Evolutionary conservation across 495 filamentous ascomycete species (phyloP), one percentile per base, ranked within the genome.

Genomic region (Opeltia flavorubescens): DNA sequence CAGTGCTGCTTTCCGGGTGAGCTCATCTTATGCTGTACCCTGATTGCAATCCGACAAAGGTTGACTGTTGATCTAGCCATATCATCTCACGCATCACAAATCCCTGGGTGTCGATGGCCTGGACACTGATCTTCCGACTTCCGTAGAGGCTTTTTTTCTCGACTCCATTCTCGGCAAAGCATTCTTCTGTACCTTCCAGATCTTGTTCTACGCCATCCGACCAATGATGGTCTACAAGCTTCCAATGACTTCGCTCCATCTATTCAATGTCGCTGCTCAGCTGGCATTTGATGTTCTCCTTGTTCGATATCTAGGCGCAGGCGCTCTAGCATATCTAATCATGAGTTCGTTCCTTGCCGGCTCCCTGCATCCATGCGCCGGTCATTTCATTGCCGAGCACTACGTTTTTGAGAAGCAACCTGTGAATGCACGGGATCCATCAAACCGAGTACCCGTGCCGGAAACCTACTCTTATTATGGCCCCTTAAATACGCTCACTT

Each of bases 181-280:
- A 50, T 96, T 99, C 73, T 99, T 99, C 76, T 93, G 85, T 70
- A 96, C 93, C 54, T 96, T 95, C 69, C 93, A 99, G 66, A 95
- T 99, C 62, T 70, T 99, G 59, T 99, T 99, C 77, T 99, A 99
- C 72, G 93, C 93, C 59, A 59, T 99, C n/a, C 86, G 93, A 4
- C 93, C 93, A 44, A 93, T 95, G 82, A 81, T 89, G 67, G 75
- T 99, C 53, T 93, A 93, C 71, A 75, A 79, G 55, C 72, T 95
- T 1, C 86, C 89, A 21, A 75, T 96, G 61, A 96, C 93, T 43
- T 73, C 68, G 58, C 78, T 95, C 47, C 89, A 95, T 66, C 63
- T 78, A 42, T 58, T 86, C 55, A 99, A 99, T 67, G 67, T 96
- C 12, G 52, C 67, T 52, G 69, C 70, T 4, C 89, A 99, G 62